Conservation (phyloP, 1,139 yeast species). For the Saccharomycopsis hybrid region DNA sequence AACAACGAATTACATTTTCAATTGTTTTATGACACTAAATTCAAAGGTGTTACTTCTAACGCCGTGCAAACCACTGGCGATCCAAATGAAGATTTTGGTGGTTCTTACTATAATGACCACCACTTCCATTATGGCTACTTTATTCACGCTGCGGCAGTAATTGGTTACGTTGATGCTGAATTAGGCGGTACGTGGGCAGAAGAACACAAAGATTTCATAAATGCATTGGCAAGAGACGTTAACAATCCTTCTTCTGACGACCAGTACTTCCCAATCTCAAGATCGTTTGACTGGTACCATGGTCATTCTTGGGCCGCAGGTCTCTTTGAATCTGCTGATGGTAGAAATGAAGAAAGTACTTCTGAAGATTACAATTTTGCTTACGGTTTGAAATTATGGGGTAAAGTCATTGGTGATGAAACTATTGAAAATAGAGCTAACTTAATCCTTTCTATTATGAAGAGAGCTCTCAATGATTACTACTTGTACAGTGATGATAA, state of each 20-base stretch:
- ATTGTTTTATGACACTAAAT: constrained; percentile 55
- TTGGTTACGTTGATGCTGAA: constrained; percentile 52
- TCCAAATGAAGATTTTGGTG: constrained; percentile 50
- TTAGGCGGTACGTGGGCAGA: constrained; percentile 56
- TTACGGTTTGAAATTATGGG: constrained; percentile 74
- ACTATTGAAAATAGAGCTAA: constrained; percentile 67
- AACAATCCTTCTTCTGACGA: constrained; percentile 59
- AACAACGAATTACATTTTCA: constrained; percentile 46
- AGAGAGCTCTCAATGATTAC: constrained; percentile 52
- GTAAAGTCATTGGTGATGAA: constrained; percentile 51
- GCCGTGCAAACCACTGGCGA: constrained; percentile 48
- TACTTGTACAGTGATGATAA: constrained; percentile 50
- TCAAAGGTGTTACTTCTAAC: constrained; percentile 55
- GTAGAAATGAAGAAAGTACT: constrained; percentile 66
- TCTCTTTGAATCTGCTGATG: constrained; percentile 56
- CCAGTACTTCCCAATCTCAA: constrained; percentile 56
- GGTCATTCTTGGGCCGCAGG: constrained; percentile 83
- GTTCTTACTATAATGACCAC: constrained; percentile 62
- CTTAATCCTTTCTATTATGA: constrained; percentile 56
- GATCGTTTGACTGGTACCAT: constrained; percentile 66
- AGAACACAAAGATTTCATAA: constrained; percentile 55
- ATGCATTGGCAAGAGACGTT: constrained; percentile 56
- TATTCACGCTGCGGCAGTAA: constrained; percentile 64
- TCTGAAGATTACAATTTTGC: constrained; percentile 71
- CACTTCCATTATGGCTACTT: constrained; percentile 71